Evolutionary conservation across 257 asterid genomes (phyloP).

Genomic region (Coffea eugenioides): DNA sequence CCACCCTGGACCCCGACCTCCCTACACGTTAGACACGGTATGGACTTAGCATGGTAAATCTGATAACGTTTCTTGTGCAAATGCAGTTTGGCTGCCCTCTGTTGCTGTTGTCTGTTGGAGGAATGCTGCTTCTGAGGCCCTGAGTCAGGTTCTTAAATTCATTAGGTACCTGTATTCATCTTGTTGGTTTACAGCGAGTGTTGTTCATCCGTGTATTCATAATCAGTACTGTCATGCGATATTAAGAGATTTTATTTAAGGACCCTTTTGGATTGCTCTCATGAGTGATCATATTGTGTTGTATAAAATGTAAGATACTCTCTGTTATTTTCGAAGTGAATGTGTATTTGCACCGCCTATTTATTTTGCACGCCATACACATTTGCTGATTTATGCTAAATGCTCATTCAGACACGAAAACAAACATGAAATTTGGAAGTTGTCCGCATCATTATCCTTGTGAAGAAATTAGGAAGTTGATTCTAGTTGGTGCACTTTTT

Average conservation of each 20-base stretch:
- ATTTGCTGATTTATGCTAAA: neutral
- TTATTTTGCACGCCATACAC: neutral
- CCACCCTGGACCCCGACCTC: too few species aligned
- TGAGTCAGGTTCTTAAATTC: neutral
- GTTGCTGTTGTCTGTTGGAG: constrained; percentile 71
- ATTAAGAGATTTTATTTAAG: neutral
- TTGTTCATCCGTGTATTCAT: neutral
- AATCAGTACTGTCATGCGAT: neutral
- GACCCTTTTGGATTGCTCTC: neutral
- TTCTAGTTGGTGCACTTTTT: too few species aligned
- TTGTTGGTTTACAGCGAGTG: neutral
- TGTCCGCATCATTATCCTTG: too few species aligned
- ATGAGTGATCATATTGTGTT: neutral
- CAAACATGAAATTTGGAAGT: too few species aligned
- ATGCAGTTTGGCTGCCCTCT: constrained; percentile 71
- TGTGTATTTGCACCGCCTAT: neutral
- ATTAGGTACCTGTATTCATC: neutral
- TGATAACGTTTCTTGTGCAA: neutral
- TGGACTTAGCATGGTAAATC: neutral
- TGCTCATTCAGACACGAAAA: too few species aligned
- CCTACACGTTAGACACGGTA: neutral
- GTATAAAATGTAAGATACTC: neutral
- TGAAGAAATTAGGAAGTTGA: too few species aligned
- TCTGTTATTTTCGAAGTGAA: too few species aligned
- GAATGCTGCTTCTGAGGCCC: constrained; percentile 64